Conservation (phyloP, 148 eudicot genomes). For the Camellia japonica region DNA sequence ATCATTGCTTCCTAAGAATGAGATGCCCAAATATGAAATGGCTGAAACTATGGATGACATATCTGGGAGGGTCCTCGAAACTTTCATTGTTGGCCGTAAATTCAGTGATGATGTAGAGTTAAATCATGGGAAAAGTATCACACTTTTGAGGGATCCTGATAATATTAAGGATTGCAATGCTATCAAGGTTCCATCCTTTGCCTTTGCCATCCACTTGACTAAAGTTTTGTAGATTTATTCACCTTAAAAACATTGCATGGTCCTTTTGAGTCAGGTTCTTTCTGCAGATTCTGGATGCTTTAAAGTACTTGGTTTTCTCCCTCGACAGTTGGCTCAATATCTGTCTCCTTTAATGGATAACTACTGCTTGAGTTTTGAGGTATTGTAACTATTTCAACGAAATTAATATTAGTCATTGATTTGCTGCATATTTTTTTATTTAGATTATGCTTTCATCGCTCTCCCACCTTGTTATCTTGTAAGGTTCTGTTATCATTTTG, state of each 20-base stretch:
- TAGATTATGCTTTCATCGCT: neutral
- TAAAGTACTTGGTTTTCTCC: neutral
- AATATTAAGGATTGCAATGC: slow-evolving; percentile 84
- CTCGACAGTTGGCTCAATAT: no score
- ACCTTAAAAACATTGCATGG: slow-evolving; percentile 16
- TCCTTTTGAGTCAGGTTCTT: slow-evolving; percentile 58
- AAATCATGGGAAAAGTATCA: slow-evolving; percentile 50
- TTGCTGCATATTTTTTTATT: neutral
- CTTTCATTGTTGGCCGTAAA: slow-evolving; percentile 79
- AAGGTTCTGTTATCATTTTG: neutral
- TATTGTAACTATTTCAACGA: neutral
- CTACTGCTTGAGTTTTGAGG: slow-evolving; percentile 10
- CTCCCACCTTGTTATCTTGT: neutral
- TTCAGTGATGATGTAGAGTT: slow-evolving; percentile 53
- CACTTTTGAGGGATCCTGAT: neutral
- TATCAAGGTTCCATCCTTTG: slow-evolving; percentile 54
- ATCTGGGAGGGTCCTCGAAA: slow-evolving; percentile 9
- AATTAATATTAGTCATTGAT: neutral
- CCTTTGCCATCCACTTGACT: slow-evolving; percentile 7
- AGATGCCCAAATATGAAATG: no score
- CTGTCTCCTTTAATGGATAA: no score
- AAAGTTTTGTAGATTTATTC: neutral
- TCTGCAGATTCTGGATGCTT: slow-evolving; percentile 40
- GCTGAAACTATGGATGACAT: no score
- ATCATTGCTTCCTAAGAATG: no score